A percentile compares a stretch with the other conserved stretches of the same genome.
Conservation (phyloP, 495 filamentous ascomycete genomes). For the Hypoxylon cercidicola region DNA sequence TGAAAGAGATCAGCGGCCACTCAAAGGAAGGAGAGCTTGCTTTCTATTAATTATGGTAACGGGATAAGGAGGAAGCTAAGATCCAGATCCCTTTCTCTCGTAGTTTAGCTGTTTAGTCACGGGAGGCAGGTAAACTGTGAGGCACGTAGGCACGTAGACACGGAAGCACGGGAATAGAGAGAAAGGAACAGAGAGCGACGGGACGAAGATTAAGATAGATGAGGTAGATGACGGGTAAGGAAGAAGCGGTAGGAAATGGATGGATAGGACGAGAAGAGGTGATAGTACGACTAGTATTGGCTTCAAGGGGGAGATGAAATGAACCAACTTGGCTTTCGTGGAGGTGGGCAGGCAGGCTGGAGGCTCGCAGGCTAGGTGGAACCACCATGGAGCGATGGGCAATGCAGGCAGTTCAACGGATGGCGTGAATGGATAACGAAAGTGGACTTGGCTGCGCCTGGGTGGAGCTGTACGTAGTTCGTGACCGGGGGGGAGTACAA, state of each 20-base stretch:
- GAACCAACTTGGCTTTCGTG: conserved; percentile 37
- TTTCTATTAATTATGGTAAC: conserved; percentile 45
- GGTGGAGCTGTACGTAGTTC: conserved; percentile 35
- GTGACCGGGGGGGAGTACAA: conserved; percentile 49
- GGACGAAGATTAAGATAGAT: conserved; percentile 46
- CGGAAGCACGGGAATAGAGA: conserved; percentile 44
- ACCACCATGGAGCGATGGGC: conserved; percentile 47
- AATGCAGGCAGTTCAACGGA: conserved; percentile 42
- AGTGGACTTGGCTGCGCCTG: conserved; percentile 24
- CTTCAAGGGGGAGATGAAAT: conserved; percentile 33
- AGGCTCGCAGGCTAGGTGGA: conserved; percentile 42
- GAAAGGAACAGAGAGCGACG: conserved; percentile 48
- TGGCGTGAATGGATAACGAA: conserved; percentile 33
- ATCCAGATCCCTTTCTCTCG: conserved; percentile 39
- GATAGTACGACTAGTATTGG: conserved; percentile 36
- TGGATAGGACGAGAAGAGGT: conserved; percentile 44
- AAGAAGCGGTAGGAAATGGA: conserved; percentile 49
- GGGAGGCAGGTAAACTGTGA: neutral
- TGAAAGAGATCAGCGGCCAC: conserved; percentile 42
- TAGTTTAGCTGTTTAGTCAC: neutral
- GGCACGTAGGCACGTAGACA: conserved; percentile 8
- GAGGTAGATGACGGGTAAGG: conserved; percentile 44
- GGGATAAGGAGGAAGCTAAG: conserved; percentile 35
- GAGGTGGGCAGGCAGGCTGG: conserved; percentile 34
- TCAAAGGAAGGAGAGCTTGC: conserved; percentile 47